Base-by-base conservation (phyloP, 306 rosid genomes). In the Fragaria ananassa region DNA sequence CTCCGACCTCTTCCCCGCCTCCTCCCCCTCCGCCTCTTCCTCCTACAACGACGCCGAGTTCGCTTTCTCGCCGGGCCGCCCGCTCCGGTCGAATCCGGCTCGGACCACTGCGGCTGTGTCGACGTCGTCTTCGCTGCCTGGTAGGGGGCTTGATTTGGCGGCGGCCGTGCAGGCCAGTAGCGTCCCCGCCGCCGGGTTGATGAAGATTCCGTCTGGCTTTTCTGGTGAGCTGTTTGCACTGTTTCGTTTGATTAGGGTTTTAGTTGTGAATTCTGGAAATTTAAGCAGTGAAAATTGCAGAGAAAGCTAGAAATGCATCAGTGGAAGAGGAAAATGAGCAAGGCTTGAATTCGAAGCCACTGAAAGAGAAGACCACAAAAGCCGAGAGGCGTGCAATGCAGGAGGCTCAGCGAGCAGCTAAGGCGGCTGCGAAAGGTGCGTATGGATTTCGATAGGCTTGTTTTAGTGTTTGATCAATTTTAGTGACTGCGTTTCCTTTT, bases 361-460 rank as follows among this genome's bases (percentile, higher is more conserved):
- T 81, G 50, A 91, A 89, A 77, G 89, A 60, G 62, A 91, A 89
- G 85, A 80, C 89, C 35, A 84, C 96, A 10, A 93, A 89, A 85
- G 97, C 93, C 67, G 96, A 93, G 85, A 91, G 96, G 78, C 90
- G 93, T 21, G 93, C 97, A 35, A 45, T 91, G 81, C 98, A 93
- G 76, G 98, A 93, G 71, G 96, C 93, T 70, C 97, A 93, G 57
- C 85, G 97, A 88, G 96, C 93, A 62, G 92, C 91, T 61, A 93
- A 93, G 88, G 97, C 88, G 66, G 85, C 87, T 71, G 83, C 90
- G 7, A 93, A 93, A 86, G 96, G 97, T 93, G 77, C 51, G 0
- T 23, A 7, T 5, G 10, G 63, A 23, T 9, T 23, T 25, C 25
- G 8, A 25, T 25, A 49, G 35, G 56, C 5, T 49, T 53, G 25